Evolutionary conservation across 176 grass and related monocot species (phyloP).

Genomic region (Miscanthus lutarioriparius): DNA sequence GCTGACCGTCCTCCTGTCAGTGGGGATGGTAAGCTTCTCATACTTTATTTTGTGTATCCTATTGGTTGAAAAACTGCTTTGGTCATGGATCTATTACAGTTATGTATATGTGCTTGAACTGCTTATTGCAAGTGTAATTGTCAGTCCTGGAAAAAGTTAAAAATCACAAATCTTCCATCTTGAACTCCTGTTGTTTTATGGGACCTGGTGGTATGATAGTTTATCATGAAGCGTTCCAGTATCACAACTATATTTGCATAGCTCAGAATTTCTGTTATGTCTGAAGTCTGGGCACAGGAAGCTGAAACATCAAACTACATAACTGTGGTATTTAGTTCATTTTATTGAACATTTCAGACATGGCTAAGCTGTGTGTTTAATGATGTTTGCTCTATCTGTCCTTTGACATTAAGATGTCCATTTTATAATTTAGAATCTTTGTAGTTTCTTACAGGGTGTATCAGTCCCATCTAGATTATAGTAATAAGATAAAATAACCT

Average conservation of each 20-base stretch:
- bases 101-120: neutral
- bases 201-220: neutral
- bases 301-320: neutral
- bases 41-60: neutral
- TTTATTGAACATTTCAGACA: neutral
- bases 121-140: neutral
- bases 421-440: neutral
- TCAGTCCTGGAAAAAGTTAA: neutral
- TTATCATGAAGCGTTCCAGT: neutral
- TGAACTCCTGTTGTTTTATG: neutral
- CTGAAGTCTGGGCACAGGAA: neutral
- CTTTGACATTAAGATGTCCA: neutral
- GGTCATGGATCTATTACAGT: neutral
- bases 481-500: neutral
- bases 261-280: neutral
- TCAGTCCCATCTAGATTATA: neutral
- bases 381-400: neutral
- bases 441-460: neutral
- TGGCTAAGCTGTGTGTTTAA: neutral
- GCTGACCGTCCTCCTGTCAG: slow-evolving; percentile 50
- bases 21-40: slow-evolving; percentile 70
- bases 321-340: neutral
- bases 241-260: neutral
- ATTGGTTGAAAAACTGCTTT: neutral
- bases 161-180: neutral